Percentiles rank a stretch among this genome's conserved stretches.
phyloP scores from a whole-genome alignment of 495 filamentous ascomycete species.

The Penicillium antarcticum region DNA sequence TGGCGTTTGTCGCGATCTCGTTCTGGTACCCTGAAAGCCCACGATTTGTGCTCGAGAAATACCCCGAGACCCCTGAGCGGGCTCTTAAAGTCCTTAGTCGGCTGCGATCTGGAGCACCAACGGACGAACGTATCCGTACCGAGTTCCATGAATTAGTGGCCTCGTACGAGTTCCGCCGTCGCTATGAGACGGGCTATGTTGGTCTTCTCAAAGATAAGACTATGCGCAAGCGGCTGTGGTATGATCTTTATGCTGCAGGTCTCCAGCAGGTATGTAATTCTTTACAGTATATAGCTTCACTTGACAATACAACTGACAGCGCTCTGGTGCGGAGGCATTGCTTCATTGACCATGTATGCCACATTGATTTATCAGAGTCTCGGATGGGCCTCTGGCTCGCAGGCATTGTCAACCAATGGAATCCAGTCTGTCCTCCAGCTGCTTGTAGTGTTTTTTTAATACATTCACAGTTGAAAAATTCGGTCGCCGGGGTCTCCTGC shows the following conservation, averaged over 20 bases:
- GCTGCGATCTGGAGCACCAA: conserved; percentile 23
- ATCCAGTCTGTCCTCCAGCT: conserved; percentile 35
- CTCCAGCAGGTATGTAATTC: conserved; percentile 24
- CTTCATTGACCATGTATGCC: conserved; percentile 32
- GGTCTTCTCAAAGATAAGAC: conserved; percentile 26
- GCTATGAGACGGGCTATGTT: conserved; percentile 27
- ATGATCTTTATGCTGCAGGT: conserved; percentile 32
- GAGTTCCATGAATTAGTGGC: conserved; percentile 38
- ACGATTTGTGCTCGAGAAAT: conserved; percentile 30
- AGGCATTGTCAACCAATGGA: conserved; percentile 34
- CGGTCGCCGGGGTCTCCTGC: conserved; percentile 28
- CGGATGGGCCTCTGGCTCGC: conserved; percentile 31
- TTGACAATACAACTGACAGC: background rate
- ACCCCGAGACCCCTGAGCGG: conserved; percentile 31
- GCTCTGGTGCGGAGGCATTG: conserved; percentile 14
- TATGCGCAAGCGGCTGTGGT: conserved; percentile 34
- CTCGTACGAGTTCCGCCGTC: conserved; percentile 27
- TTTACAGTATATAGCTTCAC: background rate
- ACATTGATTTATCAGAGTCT: conserved; percentile 37
- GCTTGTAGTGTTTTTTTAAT: conserved; percentile 33
- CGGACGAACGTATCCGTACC: conserved; percentile 24
- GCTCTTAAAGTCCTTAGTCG: conserved; percentile 25
- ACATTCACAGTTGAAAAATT: conserved; percentile 38
- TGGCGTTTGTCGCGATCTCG: conserved; percentile 29
- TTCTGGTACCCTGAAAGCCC: conserved; percentile 37